phyloP scores from a whole-genome alignment of 768 basidiomycete genomes.

The Suillus variegatus region DNA sequence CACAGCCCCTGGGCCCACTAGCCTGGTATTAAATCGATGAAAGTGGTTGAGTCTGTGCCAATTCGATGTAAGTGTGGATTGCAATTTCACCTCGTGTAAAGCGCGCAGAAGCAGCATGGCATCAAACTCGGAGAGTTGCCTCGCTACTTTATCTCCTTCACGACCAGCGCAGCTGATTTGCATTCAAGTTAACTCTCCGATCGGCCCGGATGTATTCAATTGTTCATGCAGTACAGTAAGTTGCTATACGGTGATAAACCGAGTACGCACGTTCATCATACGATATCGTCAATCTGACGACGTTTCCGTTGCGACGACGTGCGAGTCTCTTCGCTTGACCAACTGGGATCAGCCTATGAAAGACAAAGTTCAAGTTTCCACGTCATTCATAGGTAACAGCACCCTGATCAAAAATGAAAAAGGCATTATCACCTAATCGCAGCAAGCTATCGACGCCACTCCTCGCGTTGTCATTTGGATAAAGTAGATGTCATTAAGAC shows the following conservation, averaged over 20 bases:
- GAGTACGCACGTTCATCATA: background rate
- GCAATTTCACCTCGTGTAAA: constrained; percentile 6
- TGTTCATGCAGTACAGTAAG: background rate
- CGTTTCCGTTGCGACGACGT: too few species aligned
- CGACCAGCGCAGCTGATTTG: constrained; percentile 7
- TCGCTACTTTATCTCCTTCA: constrained; percentile 7
- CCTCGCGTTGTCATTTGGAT: constrained; percentile 9
- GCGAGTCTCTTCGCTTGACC: background rate
- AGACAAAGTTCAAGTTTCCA: constrained; percentile 4
- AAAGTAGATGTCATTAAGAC: constrained; percentile 6
- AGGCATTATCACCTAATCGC: constrained; percentile 3
- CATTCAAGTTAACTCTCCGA: constrained; percentile 3
- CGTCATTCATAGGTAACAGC: constrained; percentile 4
- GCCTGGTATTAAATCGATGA: background rate
- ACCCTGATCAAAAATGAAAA: constrained; percentile 1
- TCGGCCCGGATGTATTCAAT: constrained; percentile 6
- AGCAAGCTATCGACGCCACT: constrained; percentile 5
- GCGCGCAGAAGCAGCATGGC: constrained; percentile 6
- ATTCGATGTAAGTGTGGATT: background rate
- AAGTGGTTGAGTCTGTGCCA: constrained; percentile 5
- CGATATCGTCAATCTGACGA: background rate
- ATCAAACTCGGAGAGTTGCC: constrained; percentile 6
- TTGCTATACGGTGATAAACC: constrained; percentile 6
- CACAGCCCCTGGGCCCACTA: constrained; percentile 5
- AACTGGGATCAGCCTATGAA: constrained; percentile 1